Conservation (phyloP, 2,329 filamentous ascomycete species). For the Claviceps sp. region DNA sequence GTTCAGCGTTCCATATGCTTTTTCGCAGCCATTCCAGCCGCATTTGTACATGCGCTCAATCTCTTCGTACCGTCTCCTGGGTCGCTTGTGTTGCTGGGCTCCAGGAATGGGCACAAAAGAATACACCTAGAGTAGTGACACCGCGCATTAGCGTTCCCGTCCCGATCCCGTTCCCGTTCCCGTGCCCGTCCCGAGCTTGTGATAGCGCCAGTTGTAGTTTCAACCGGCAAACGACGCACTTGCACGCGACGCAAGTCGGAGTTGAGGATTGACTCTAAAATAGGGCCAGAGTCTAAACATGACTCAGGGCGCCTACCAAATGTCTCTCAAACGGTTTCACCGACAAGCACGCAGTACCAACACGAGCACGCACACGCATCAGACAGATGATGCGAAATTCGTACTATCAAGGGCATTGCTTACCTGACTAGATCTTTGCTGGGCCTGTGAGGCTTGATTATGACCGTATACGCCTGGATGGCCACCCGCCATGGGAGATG, state of each 20-base stretch:
- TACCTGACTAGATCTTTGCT: slow-evolving; percentile 47
- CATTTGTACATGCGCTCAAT: slow-evolving; percentile 99
- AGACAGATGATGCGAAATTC: neutral
- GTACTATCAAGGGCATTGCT: slow-evolving; percentile 13
- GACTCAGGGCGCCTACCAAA: too few relatives aligned
- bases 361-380: neutral
- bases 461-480: slow-evolving; percentile 39
- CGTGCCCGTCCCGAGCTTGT: too few relatives aligned
- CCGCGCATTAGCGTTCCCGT: slow-evolving; percentile 3
- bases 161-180: too few relatives aligned
- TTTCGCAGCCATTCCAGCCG: slow-evolving; percentile 96
- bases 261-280: too few relatives aligned
- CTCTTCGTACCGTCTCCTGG: slow-evolving; percentile 86
- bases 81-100: slow-evolving; percentile 92
- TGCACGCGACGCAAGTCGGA: too few relatives aligned
- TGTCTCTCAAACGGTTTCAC: too few relatives aligned
- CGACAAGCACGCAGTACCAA: neutral
- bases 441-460: slow-evolving; percentile 41
- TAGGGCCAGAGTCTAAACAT: too few relatives aligned
- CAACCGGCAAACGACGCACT: too few relatives aligned
- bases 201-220: too few relatives aligned
- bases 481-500: slow-evolving; percentile 34
- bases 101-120: slow-evolving; percentile 96
- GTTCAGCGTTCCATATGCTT: slow-evolving; percentile 94
- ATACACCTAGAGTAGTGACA: slow-evolving; percentile 57